A percentile compares a stretch with the other conserved stretches of the same genome.
phyloP scores from a whole-genome alignment of 202 grass and related monocot species.

The Eragrostis tef region DNA sequence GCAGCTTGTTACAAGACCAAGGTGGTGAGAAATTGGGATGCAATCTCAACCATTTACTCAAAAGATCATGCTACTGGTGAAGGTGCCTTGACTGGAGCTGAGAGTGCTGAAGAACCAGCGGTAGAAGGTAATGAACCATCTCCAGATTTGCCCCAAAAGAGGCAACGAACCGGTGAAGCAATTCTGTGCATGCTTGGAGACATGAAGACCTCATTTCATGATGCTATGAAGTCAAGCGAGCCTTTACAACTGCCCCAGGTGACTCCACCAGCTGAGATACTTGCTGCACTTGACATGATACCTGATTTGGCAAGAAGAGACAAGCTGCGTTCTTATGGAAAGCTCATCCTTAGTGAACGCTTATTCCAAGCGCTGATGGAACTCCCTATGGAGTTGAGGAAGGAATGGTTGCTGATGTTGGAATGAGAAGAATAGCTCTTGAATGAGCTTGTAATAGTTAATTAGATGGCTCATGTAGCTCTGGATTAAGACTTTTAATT shows the following conservation, averaged over 20 bases:
- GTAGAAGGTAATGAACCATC: neutral
- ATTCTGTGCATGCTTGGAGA: neutral
- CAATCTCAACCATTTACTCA: neutral
- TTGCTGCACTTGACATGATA: too few species aligned
- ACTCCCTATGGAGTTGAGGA: too few species aligned
- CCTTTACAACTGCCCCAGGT: too few species aligned
- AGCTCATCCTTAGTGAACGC: neutral
- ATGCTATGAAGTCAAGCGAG: neutral
- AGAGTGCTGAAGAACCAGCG: too few species aligned
- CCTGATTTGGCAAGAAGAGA: neutral
- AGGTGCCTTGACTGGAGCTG: neutral
- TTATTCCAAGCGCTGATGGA: neutral
- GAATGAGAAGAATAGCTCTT: too few species aligned
- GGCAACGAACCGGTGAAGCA: neutral
- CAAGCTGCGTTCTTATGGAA: neutral
- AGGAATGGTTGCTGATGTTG: neutral
- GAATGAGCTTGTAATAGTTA: too few species aligned
- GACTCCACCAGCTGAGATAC: too few species aligned
- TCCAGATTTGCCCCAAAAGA: neutral
- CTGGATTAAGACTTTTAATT: too few species aligned
- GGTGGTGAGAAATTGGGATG: neutral
- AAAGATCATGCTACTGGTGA: slow-evolving; percentile 2
- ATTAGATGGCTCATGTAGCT: too few species aligned
- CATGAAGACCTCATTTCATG: neutral
- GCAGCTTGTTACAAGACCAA: neutral